Conservation (phyloP, 345 rosid genomes). For the Zanthoxylum bungeanum region DNA sequence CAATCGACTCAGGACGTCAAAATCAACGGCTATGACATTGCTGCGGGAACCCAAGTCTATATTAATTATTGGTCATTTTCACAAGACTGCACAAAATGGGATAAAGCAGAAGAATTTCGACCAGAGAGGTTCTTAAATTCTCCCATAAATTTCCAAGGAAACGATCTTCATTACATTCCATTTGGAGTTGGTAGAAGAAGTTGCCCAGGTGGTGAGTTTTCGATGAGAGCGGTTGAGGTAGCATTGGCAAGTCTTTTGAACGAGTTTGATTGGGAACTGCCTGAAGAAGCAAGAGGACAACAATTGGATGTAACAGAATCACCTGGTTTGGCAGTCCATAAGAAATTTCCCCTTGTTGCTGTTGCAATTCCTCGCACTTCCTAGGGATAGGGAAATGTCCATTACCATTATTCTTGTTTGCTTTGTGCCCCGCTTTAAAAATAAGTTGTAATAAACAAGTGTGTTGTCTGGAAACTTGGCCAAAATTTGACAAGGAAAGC, state of each 20-base stretch:
- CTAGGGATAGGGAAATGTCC: too few relatives aligned
- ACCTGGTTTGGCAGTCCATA: not conserved
- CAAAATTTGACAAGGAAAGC: not conserved
- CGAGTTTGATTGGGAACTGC: constrained; percentile 2
- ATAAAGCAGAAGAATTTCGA: not conserved
- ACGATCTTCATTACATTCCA: not conserved
- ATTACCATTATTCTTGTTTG: too few relatives aligned
- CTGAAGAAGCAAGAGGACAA: not conserved
- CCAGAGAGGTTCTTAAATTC: constrained; percentile 1
- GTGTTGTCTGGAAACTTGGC: not conserved
- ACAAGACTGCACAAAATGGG: not conserved
- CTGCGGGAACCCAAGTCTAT: not conserved
- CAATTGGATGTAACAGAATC: not conserved
- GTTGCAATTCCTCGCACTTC: not conserved
- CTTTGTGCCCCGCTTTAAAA: too few relatives aligned
- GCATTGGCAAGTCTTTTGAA: not conserved
- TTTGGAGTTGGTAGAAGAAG: not conserved
- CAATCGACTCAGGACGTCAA: not conserved
- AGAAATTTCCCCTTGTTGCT: not conserved
- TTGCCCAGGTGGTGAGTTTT: not conserved
- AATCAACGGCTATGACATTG: not conserved
- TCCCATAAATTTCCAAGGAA: not conserved
- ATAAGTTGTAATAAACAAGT: too few relatives aligned
- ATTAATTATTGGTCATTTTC: not conserved
- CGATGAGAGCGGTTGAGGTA: not conserved